phyloP scores from a whole-genome alignment of 129 eudicot genomes.

The Dittrichia graveolens region DNA sequence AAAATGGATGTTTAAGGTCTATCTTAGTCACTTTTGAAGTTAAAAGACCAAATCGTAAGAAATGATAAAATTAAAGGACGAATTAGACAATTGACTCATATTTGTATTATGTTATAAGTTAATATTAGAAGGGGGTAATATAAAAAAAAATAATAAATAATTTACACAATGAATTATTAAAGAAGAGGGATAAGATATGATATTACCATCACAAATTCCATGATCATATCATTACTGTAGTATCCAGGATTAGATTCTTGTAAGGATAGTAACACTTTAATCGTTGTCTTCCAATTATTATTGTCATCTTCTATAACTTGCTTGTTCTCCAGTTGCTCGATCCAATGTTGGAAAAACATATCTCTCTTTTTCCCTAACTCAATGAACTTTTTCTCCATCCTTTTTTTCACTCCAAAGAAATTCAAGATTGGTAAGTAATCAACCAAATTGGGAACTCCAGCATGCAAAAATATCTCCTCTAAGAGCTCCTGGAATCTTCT shows the following conservation, averaged over 20 bases:
- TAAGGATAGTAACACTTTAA: conserved; percentile 36
- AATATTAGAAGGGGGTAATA: too few species aligned
- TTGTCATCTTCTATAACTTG: neutral
- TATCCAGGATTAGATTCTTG: conserved; percentile 40
- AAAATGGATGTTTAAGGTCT: too few species aligned
- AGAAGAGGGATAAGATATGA: neutral
- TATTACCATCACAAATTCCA: conserved; percentile 44
- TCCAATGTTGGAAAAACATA: conserved; percentile 40
- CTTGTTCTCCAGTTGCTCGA: conserved; percentile 29
- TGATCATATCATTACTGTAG: conserved; percentile 42
- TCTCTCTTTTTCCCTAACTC: conserved; percentile 31
- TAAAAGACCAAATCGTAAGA: too few species aligned
- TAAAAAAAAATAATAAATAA: too few species aligned
- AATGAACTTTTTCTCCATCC: conserved; percentile 38
- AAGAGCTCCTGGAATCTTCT: conserved; percentile 30
- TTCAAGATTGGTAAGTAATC: conserved; percentile 47
- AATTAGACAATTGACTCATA: too few species aligned
- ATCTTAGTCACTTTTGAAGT: too few species aligned
- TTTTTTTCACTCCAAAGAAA: conserved; percentile 33
- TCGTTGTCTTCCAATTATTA: conserved; percentile 29
- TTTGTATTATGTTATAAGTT: too few species aligned
- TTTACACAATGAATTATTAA: neutral
- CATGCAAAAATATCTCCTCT: conserved; percentile 10
- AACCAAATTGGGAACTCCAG: conserved; percentile 22
- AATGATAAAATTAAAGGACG: too few species aligned